These are phyloP conservation scores for Globisporangium solare DNA, from an alignment of 352 stramenopile genomes.

Conservation along the genomic window DNA sequence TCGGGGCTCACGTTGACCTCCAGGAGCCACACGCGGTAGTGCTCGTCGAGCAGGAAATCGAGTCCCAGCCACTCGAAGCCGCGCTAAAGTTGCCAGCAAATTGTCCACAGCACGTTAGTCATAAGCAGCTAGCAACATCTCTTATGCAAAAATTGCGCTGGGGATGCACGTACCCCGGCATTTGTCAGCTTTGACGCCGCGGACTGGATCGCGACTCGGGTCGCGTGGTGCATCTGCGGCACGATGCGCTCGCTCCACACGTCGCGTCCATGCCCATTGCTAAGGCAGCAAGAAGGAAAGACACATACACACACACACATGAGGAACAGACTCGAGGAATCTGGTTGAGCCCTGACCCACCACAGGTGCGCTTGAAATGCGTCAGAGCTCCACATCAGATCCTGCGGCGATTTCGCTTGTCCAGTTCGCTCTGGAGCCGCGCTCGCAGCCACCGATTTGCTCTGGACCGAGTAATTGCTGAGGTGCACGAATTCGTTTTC, in stretches of 20 bases:
- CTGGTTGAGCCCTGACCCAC: not conserved
- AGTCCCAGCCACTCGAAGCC: slow-evolving; percentile 87
- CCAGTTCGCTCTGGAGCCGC: not conserved
- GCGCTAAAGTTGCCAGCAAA: slow-evolving; percentile 20
- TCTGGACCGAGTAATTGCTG: slow-evolving; percentile 86
- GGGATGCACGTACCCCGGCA: slow-evolving; percentile 49
- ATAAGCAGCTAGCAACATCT: not conserved
- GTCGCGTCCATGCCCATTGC: slow-evolving; percentile 28
- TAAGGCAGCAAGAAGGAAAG: slow-evolving; percentile 9
- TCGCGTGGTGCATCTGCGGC: slow-evolving; percentile 55
- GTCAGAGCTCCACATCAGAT: slow-evolving; percentile 64
- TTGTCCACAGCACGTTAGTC: no score
- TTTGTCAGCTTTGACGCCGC: slow-evolving; percentile 35
- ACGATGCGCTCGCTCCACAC: slow-evolving; percentile 45
- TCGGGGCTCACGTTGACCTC: slow-evolving; percentile 89
- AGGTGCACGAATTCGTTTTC: slow-evolving; percentile 66
- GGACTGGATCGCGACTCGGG: slow-evolving; percentile 29
- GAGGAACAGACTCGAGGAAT: not conserved
- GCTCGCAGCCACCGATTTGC: slow-evolving; percentile 23
- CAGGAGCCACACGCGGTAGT: slow-evolving; percentile 58
- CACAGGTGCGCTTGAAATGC: slow-evolving; percentile 23
- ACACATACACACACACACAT: not conserved
- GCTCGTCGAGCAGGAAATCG: slow-evolving; percentile 74
- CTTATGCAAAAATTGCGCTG: not conserved
- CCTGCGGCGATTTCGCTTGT: slow-evolving; percentile 1